A percentile compares a stretch with the other conserved stretches of the same genome.
These are phyloP conservation scores for Nigrograna mackinnonii DNA, from an alignment of 2,329 filamentous ascomycete genomes.

Conservation along the genomic window DNA sequence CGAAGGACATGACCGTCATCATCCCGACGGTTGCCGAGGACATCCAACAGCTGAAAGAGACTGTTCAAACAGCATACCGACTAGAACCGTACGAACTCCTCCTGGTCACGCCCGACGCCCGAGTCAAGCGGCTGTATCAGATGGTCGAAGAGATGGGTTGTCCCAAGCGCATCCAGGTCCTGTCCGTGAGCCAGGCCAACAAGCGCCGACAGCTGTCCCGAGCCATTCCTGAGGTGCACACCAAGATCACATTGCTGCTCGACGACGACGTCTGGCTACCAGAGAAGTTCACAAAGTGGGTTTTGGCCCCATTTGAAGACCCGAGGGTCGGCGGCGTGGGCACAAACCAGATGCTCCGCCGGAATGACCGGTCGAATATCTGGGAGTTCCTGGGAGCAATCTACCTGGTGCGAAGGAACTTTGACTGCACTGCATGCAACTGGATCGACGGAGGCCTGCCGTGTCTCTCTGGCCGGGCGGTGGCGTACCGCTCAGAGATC, in stretches of 20 bases:
- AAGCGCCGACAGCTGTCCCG: constrained; percentile 93
- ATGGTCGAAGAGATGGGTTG: constrained; percentile 52
- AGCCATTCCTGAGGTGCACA: constrained; percentile 83
- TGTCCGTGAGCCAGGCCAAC: constrained; percentile 84
- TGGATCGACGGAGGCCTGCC: constrained; percentile 95
- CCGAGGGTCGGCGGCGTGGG: constrained; percentile 83
- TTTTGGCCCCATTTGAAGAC: constrained; percentile 90
- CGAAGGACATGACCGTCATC: constrained; percentile 88
- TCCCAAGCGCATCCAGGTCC: constrained; percentile 69
- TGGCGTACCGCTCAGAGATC: constrained; percentile 88
- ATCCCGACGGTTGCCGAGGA: constrained; percentile 90
- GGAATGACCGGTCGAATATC: constrained; percentile 65
- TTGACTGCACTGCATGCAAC: constrained; percentile 94
- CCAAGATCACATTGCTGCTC: constrained; percentile 85
- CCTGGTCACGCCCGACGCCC: constrained; percentile 84
- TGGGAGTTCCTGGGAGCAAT: constrained; percentile 91
- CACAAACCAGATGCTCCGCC: constrained; percentile 84
- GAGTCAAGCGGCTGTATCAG: constrained; percentile 68
- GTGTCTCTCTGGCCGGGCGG: constrained; percentile 92
- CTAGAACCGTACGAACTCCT: constrained; percentile 75
- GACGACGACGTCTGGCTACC: constrained; percentile 98
- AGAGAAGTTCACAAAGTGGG: constrained; percentile 82
- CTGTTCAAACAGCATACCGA: constrained; percentile 75
- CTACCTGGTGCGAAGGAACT: constrained; percentile 92
- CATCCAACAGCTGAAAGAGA: constrained; percentile 80